Conservation (phyloP, 306 rosid species). For the Cucurbita maxima region DNA sequence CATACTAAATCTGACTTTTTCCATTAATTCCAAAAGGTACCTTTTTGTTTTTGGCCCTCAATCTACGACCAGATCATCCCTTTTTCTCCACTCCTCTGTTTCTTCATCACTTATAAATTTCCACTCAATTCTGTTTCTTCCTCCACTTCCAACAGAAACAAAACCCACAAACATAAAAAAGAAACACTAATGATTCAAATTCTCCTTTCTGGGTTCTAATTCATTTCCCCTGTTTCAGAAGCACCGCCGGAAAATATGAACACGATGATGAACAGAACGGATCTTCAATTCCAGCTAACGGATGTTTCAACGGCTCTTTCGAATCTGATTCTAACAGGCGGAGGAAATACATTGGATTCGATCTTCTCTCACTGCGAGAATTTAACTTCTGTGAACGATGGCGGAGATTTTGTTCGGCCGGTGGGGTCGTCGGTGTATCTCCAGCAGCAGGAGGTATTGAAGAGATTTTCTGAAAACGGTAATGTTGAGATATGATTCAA, state of each 20-base stretch:
- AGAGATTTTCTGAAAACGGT: conserved; percentile 50
- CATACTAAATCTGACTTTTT: background rate
- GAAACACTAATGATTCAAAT: background rate
- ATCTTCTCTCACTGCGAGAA: conserved; percentile 46
- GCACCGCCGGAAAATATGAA: conserved; percentile 17
- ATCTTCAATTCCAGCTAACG: background rate
- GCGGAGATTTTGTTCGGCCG: conserved; percentile 18
- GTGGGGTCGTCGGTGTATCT: conserved; percentile 69
- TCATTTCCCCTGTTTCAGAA: background rate
- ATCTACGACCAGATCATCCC: background rate
- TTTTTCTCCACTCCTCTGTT: background rate
- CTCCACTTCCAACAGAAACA: background rate
- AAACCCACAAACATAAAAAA: background rate
- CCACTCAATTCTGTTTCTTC: background rate
- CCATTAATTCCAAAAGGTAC: background rate
- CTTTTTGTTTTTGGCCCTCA: background rate
- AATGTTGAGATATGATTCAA: too few species aligned
- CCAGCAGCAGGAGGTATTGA: conserved; percentile 64
- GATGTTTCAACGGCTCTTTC: conserved; percentile 4
- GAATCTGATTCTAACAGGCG: conserved; percentile 35
- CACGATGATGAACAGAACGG: conserved; percentile 13
- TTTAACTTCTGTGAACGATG: background rate
- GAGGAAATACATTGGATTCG: conserved; percentile 68
- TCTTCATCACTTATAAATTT: background rate
- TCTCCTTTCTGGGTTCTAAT: background rate